Percentiles rank a stretch among this genome's conserved stretches.
phyloP scores from a whole-genome alignment of 257 asterid genomes.

The Anisodus acutangulus region DNA sequence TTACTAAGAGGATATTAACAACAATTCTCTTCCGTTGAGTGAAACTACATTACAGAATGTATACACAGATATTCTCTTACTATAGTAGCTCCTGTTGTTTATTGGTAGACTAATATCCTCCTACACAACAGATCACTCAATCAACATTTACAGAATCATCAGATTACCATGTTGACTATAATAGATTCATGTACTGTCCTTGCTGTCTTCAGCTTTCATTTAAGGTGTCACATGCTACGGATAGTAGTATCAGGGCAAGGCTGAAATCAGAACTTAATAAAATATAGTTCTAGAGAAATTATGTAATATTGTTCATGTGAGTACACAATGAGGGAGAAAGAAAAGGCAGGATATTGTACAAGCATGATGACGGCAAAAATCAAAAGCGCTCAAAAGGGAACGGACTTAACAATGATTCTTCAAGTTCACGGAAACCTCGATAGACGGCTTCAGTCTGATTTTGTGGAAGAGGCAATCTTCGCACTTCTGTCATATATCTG shows the following conservation, averaged over 20 bases:
- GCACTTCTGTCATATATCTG: slow-evolving; percentile 94
- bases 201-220: background rate
- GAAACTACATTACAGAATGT: no score
- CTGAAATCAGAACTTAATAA: background rate
- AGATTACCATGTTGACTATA: background rate
- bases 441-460: slow-evolving; percentile 80
- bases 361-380: slow-evolving; percentile 29
- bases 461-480: slow-evolving; percentile 80
- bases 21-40: no score
- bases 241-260: background rate
- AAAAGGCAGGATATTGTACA: slow-evolving; percentile 22
- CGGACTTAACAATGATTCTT: slow-evolving; percentile 76
- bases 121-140: background rate
- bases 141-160: background rate
- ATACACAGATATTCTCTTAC: no score
- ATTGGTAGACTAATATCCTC: background rate
- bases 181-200: background rate
- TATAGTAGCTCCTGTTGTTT: no score
- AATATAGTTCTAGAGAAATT: background rate
- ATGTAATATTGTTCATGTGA: background rate
- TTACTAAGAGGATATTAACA: no score
- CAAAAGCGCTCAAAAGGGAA: slow-evolving; percentile 57
- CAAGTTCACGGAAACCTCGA: slow-evolving; percentile 84
- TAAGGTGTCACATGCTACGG: background rate
- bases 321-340: background rate